Evolutionary conservation across 441 rosid species (phyloP).

Genomic region (Caryocar brasiliense): DNA sequence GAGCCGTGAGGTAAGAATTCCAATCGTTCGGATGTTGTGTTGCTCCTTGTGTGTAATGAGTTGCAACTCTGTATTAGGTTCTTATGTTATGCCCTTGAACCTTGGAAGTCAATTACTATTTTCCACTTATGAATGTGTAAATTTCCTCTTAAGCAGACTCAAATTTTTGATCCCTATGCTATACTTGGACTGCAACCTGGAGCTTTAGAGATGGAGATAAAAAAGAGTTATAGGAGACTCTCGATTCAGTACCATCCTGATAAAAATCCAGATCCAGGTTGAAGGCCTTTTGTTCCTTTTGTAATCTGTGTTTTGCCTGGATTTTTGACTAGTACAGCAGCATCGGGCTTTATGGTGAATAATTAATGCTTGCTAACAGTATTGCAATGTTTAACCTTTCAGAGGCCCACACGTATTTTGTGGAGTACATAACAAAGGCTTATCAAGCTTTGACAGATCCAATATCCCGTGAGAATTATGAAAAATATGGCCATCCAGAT

Average conservation of each 20-base stretch:
- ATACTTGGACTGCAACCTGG: conserved; percentile 79
- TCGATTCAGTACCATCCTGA: conserved; percentile 94
- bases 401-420: conserved; percentile 83
- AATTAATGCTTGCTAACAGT: conserved; percentile 9
- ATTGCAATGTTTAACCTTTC: conserved; percentile 13
- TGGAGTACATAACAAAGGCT: conserved; percentile 91
- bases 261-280: conserved; percentile 99
- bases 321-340: not conserved
- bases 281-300: conserved; percentile 15
- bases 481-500: conserved; percentile 98
- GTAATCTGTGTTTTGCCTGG: not conserved
- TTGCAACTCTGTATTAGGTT: not conserved
- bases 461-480: conserved; percentile 86
- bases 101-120: too few species aligned
- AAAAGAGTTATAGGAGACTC: conserved; percentile 82
- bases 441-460: conserved; percentile 97
- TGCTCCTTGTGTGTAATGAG: not conserved
- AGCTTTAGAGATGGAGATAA: conserved; percentile 74
- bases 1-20: conserved; percentile 65
- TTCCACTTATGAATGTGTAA: not conserved
- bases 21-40: too few species aligned
- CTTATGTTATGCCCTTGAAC: not conserved
- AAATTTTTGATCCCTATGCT: conserved; percentile 82
- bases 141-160: conserved; percentile 36
- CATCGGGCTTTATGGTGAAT: conserved; percentile 7